Percentiles rank a stretch among this genome's conserved stretches.
phyloP scores from a whole-genome alignment of 78 protist genomes.

The Chrysochromulina tobinii region DNA sequence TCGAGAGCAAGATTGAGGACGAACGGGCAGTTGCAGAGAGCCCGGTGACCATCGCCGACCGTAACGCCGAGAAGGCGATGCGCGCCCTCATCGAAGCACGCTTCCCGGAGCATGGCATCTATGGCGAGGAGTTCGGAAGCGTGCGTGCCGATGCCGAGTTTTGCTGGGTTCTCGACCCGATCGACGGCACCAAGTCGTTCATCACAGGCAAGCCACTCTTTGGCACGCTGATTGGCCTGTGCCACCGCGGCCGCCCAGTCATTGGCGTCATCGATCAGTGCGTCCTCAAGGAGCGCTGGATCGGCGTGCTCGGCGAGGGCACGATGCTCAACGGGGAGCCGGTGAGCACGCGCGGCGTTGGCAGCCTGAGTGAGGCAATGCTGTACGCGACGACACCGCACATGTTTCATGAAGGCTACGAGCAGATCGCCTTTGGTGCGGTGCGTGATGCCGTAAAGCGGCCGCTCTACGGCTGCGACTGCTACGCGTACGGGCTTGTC shows the following conservation, averaged over 20 bases:
- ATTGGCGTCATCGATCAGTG: conserved; percentile 15
- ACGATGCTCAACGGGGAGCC: conserved; percentile 7
- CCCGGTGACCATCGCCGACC: conserved; percentile 11
- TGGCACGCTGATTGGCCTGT: not conserved
- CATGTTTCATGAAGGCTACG: not conserved
- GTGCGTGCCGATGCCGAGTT: not conserved
- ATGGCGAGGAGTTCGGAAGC: not conserved
- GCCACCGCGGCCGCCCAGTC: not conserved
- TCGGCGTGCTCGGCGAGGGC: not conserved
- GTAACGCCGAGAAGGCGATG: conserved; percentile 1
- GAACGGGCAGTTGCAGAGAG: not conserved
- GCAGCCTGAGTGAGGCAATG: not conserved
- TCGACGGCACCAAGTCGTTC: conserved; percentile 27
- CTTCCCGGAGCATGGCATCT: not conserved
- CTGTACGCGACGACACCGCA: conserved; percentile 27
- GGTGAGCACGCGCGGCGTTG: not conserved
- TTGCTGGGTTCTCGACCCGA: conserved; percentile 25
- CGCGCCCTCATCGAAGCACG: not conserved
- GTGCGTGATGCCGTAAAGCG: not conserved
- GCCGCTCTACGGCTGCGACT: conserved; percentile 21
- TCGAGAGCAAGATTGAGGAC: not conserved
- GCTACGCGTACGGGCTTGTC: conserved; percentile 26
- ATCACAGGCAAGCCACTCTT: not conserved
- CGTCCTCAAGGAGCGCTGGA: conserved; percentile 11
- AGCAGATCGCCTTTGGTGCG: not conserved